Evolutionary conservation across 1,139 yeast genomes (phyloP).

Genomic region (Pichia sp.): DNA sequence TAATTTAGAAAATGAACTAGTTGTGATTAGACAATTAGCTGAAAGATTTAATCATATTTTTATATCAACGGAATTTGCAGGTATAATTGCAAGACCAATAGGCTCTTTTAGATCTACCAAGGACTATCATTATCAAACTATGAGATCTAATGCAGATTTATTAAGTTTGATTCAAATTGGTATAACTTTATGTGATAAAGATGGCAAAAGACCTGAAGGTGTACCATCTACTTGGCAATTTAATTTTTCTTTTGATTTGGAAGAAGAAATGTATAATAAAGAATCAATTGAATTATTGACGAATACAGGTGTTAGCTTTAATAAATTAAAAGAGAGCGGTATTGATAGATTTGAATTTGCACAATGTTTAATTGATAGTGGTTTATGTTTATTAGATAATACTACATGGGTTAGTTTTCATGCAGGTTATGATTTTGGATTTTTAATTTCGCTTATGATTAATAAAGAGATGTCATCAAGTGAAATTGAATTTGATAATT

Average conservation of each 20-base stretch:
- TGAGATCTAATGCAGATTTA: constrained; percentile 85
- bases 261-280: constrained; percentile 71
- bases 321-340: constrained; percentile 69
- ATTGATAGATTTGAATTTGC: constrained; percentile 78
- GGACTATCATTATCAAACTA: constrained; percentile 93
- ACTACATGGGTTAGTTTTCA: constrained; percentile 90
- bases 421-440: constrained; percentile 93
- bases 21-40: constrained; percentile 61
- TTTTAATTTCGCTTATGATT: constrained; percentile 68
- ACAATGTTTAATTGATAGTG: constrained; percentile 79
- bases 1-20: constrained; percentile 78
- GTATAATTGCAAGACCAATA: constrained; percentile 91
- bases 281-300: constrained; percentile 71
- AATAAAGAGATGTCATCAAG: constrained; percentile 75
- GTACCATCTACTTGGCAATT: constrained; percentile 90
- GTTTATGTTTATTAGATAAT: constrained; percentile 65
- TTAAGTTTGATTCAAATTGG: constrained; percentile 83
- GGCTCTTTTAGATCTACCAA: constrained; percentile 89
- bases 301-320: constrained; percentile 80
- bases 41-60: constrained; percentile 68
- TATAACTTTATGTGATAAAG: constrained; percentile 72
- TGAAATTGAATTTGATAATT: constrained; percentile 70
- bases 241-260: constrained; percentile 76
- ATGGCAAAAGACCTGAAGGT: constrained; percentile 67
- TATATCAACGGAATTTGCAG: constrained; percentile 89